phyloP scores from a whole-genome alignment of 345 rosid species.

The Rhizophora mangle region DNA sequence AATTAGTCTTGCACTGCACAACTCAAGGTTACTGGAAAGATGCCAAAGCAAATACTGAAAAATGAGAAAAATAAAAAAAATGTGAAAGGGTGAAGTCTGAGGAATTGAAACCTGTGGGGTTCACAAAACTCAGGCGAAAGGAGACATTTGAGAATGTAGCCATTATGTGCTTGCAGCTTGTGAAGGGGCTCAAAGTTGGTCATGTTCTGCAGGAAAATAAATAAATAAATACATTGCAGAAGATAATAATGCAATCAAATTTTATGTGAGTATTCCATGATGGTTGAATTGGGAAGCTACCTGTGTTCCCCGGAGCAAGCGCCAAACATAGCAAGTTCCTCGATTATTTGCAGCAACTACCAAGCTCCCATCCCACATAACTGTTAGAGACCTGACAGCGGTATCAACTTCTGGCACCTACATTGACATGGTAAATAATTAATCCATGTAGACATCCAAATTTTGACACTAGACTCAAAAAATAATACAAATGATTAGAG shows the following conservation, averaged over 20 bases:
- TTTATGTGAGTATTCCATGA: slow-evolving; percentile 1
- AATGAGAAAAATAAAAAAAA: not conserved
- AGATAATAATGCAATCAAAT: slow-evolving; percentile 8
- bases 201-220: slow-evolving; percentile 56
- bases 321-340: slow-evolving; percentile 97
- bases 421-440: slow-evolving; percentile 11
- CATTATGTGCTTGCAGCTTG: slow-evolving; percentile 86
- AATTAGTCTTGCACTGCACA: slow-evolving; percentile 3
- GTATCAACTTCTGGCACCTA: slow-evolving; percentile 94
- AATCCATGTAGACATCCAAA: not conserved
- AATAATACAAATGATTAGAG: slow-evolving; percentile 5
- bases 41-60: not conserved
- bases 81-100: not conserved
- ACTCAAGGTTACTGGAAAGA: not conserved
- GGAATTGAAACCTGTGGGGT: slow-evolving; percentile 58
- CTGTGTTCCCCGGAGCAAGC: slow-evolving; percentile 75
- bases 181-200: slow-evolving; percentile 94
- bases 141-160: slow-evolving; percentile 87
- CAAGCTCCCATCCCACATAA: slow-evolving; percentile 97
- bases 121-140: slow-evolving; percentile 86
- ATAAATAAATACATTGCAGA: too few species aligned
- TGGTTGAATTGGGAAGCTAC: slow-evolving; percentile 24
- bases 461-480: not conserved
- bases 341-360: slow-evolving; percentile 92
- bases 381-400: slow-evolving; percentile 80